These are phyloP conservation scores for Aspergillus fijiensis DNA, from an alignment of 2,329 filamentous ascomycete species.

Conservation along the genomic window DNA sequence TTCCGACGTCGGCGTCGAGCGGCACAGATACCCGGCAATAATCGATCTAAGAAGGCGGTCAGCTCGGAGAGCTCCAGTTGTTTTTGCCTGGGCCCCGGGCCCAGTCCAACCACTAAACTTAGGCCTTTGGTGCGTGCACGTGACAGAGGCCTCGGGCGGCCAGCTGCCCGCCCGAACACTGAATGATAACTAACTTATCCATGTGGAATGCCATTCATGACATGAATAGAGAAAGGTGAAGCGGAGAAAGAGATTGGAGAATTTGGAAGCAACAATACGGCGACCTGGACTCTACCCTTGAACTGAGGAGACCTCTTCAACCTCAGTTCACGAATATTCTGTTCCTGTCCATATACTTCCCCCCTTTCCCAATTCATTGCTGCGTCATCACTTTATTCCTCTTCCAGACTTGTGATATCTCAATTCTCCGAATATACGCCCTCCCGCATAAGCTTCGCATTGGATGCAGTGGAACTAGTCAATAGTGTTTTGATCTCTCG, in stretches of 20 bases:
- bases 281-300: background rate
- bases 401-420: background rate
- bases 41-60: constrained; percentile 3
- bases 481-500: background rate
- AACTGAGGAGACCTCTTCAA: background rate
- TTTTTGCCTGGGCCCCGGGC: background rate
- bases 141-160: background rate
- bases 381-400: background rate
- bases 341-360: background rate
- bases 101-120: background rate
- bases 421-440: background rate
- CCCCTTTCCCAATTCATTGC: background rate
- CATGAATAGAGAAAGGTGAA: background rate
- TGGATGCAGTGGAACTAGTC: background rate
- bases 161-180: background rate
- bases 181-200: background rate
- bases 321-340: background rate
- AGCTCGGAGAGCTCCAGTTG: background rate
- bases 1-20: constrained; percentile 7
- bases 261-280: background rate
- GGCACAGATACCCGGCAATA: constrained; percentile 3
- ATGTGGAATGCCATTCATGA: background rate
- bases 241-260: background rate
- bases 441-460: background rate
- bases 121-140: background rate